Base-by-base conservation (phyloP, 2,329 filamentous ascomycete species). In the Penicillium sp. region DNA sequence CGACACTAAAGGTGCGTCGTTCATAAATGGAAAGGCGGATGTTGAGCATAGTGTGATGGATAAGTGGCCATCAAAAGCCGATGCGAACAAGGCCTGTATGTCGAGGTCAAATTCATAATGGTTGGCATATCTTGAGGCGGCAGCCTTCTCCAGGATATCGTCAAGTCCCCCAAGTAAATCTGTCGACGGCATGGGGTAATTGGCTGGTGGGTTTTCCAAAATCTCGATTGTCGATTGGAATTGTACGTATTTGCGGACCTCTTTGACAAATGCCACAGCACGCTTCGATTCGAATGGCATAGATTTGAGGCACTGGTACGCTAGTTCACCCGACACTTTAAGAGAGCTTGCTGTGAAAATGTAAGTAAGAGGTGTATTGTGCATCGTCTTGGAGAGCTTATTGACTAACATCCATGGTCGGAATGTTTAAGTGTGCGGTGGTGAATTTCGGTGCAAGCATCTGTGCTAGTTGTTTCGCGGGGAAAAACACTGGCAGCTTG, bases 61-160 rank as follows among this genome's bases (percentile, higher is more conserved):
- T 1, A 71, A 56, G 62, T 89, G 86, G 1, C 84, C 84, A 61
- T 89, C 85, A 57, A 87, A 84, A 7, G 81, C 79, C 3, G 71
- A 72, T 17, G 77, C 74, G 20, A 84, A 72, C 12, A 82, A 66
- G 26, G 75, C 68, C 53, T 81, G 79, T 2, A 89, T 72, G 26
- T 80, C 79, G 4, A 69, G 53, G 59, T 82, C 77, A 51, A 83
- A 81, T 3, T 78, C 75, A 59, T 78, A 81, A 58, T 84, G 80
- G 65, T 72, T 79, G 7, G 67, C 60, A 57, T 78, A 84, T 1
- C 66, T 65, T 18, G 74, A 73, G 1, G 62, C 62, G 18, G 61
- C 49, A 3, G 77, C 71, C n/a, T 74, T 79, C 3, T 65, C 53
- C 33, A 69, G 70, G 43, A 84, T 78, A 7, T 67, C 63, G 43